Base-by-base conservation (phyloP, 768 basidiomycete genomes). In the Myochromella boudieri region DNA sequence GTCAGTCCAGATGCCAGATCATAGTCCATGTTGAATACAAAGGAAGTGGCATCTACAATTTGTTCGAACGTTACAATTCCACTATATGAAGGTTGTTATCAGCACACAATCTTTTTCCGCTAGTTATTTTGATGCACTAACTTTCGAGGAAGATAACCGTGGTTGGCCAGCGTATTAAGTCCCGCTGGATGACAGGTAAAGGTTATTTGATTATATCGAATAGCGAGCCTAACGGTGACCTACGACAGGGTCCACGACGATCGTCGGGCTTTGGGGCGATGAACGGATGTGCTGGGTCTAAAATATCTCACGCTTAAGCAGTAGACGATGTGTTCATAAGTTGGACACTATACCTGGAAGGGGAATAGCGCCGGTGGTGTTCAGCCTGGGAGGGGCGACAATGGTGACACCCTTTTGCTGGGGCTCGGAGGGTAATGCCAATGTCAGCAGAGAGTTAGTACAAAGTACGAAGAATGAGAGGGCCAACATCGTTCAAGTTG, bases 131-230 rank as follows among this genome's bases (percentile, higher is more conserved):
- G 3, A 21, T 6, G n/a, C 20, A 44, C 49, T 44, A 22, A 54
- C 53, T 54, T 54, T 34, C 48, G 48, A 8, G 53, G 48, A 26
- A 54, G 22, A 41, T 50, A 54, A 9, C 53, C 53, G 45, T 54
- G 53, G 29, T 54, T 54, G 9, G 53, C 53, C 31, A 54, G 31
- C 6, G 53, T 54, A 27, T 54, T 54, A 22, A 51, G 38, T 41
- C 53, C 53, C 26, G 53, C 53, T 54, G 24, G 3, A 20, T n/a
- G 14, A n/a, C 5, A 6, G 7, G 14, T 34, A 12, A n/a, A n/a
- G 14, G n/a, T 8, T n/a, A 14, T 17, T 5, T 6, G 5, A 12
- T 6, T 34, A 34, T n/a, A 14, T 7, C 33, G 5, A 7, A 34
- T 34, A n/a, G 18, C 33, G n/a, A n/a, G n/a, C n/a, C 14, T 7